Evolutionary conservation across 805 yeast species (phyloP), one percentile per base, ranked within the genome.

Genomic region (Nakazawaea peltata): DNA sequence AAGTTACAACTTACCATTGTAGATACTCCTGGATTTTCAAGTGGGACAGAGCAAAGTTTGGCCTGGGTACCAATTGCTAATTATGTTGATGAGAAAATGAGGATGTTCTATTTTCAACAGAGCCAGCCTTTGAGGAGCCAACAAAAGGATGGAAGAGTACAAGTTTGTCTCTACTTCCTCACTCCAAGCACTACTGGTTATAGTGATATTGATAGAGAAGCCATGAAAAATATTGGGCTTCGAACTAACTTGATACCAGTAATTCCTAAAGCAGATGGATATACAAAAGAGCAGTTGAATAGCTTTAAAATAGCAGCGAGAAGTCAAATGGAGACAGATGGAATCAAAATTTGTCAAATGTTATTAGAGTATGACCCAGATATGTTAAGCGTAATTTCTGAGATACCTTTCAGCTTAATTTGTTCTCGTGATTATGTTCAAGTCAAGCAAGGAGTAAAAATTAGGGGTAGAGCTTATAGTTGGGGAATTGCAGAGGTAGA

Each of bases 401-500:
- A 65, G 26, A 69, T 74, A 46, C 96, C 97, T 0, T 86, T 69
- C 53, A 65, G 85, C 2, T 62, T 86, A 3, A 74, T 88, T 41
- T 81, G 87, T 15, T 74, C 94, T 2, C 77, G 68, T 42, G 65
- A 67, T 9, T 58, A 56, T 35, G 69, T 66, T 22, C 45, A 50
- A 31, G 66, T 66, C 33, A 46, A 56, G 3, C 59, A 59, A 8
- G 77, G 77, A 8, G 57, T 66, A 22, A 41, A 57, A 3, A 82
- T 82, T 19, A 67, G 81, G 43, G 95, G 92, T 13, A 69, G 95
- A 49, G 68, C 69, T 49, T 88, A 86, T 59, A 67, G 63, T 13
- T 88, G 96, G 96, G 97, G 97, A 1, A 56, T 72, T 16, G 83
- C 84, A 11, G 95, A 87, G 50, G 81, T 84, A 27, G 95, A 83